Percentiles rank a stretch among this genome's conserved stretches.
These are phyloP conservation scores for Saccharomycopsis synnaedendra DNA, from an alignment of 805 yeast genomes.

Conservation along the genomic window DNA sequence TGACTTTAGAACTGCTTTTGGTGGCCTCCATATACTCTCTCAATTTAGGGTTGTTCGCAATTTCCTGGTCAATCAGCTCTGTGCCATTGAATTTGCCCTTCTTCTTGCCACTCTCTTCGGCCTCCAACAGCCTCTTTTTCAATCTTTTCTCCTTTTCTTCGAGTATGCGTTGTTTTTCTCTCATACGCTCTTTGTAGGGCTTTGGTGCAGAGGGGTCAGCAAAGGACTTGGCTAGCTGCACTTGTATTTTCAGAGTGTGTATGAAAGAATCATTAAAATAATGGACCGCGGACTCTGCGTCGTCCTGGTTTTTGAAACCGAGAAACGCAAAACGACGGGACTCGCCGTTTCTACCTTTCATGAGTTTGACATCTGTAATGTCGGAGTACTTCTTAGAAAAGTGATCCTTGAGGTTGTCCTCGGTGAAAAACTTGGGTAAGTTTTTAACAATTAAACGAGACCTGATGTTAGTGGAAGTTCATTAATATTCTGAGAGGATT, in stretches of 20 bases:
- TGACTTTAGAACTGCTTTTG: constrained; percentile 60
- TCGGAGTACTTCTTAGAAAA: constrained; percentile 29
- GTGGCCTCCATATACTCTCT: constrained; percentile 75
- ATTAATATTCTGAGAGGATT: too few species aligned
- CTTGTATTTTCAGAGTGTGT: constrained; percentile 72
- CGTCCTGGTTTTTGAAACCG: constrained; percentile 65
- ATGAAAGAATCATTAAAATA: constrained; percentile 72
- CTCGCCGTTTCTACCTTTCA: constrained; percentile 73
- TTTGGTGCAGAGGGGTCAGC: constrained; percentile 74
- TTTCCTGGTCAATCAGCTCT: constrained; percentile 42
- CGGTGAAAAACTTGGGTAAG: constrained; percentile 55
- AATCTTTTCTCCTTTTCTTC: constrained; percentile 37
- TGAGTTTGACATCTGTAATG: constrained; percentile 81
- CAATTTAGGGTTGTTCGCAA: constrained; percentile 53
- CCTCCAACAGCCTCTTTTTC: constrained; percentile 29
- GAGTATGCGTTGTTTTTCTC: constrained; percentile 37
- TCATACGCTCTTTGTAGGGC: constrained; percentile 42
- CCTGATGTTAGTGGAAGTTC: background rate
- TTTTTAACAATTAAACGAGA: constrained; percentile 74
- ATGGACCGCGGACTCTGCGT: constrained; percentile 68
- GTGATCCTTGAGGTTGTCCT: constrained; percentile 45
- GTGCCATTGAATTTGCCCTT: constrained; percentile 21
- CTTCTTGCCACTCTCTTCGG: constrained; percentile 28
- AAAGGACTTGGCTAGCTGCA: constrained; percentile 73
- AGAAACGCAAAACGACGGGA: constrained; percentile 90